Conservation (phyloP, 2,329 filamentous ascomycete species). For the Cercospora sp. region DNA sequence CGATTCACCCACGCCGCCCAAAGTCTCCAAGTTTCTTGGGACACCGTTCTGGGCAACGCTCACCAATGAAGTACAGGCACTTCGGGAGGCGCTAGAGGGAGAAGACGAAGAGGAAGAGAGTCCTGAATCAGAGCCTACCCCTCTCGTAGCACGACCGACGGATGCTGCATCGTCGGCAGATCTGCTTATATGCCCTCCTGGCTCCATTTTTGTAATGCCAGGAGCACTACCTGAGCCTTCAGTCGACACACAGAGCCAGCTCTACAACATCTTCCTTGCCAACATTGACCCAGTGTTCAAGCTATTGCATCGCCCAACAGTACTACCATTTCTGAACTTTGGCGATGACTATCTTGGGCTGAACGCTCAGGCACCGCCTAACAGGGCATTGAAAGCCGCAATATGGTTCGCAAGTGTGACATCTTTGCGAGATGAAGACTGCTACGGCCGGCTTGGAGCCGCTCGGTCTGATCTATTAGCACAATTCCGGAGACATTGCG, state of each 20-base stretch:
- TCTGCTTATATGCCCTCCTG: constrained; percentile 36
- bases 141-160: background rate
- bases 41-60: constrained; percentile 37
- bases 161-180: constrained; percentile 20
- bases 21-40: constrained; percentile 32
- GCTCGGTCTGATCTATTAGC: constrained; percentile 26
- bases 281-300: constrained; percentile 38
- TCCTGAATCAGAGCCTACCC: background rate
- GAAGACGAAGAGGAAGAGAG: constrained; percentile 23
- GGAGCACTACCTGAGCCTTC: constrained; percentile 34
- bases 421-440: constrained; percentile 35
- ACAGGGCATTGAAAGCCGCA: constrained; percentile 33
- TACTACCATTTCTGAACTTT: constrained; percentile 30
- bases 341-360: constrained; percentile 31
- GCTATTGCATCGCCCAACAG: constrained; percentile 34
- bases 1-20: constrained; percentile 1
- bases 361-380: constrained; percentile 26
- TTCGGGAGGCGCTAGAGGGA: constrained; percentile 37
- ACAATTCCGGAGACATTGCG: constrained; percentile 30
- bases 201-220: constrained; percentile 35
- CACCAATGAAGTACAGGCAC: constrained; percentile 35
- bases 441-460: constrained; percentile 22
- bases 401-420: constrained; percentile 37
- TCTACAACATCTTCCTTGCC: constrained; percentile 29
- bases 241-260: constrained; percentile 16